Conservation (phyloP, 306 rosid genomes). For the Coriaria nepalensis region DNA sequence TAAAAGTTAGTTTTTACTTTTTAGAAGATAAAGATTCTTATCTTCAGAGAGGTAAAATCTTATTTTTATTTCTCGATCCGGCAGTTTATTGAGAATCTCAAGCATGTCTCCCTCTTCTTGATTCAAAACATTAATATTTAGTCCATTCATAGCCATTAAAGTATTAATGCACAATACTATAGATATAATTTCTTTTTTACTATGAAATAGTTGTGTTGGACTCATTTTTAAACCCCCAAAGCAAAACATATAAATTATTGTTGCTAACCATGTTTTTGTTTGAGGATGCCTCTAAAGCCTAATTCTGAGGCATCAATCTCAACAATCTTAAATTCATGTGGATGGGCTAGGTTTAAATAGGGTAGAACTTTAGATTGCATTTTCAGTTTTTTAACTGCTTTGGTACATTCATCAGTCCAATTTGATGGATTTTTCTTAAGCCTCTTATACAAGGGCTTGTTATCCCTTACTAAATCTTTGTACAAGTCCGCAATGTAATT, state of each 20-base stretch:
- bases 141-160: no score
- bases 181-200: neutral
- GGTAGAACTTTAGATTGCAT: neutral
- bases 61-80: no score
- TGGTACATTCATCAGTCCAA: neutral
- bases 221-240: neutral
- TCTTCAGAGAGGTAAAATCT: no score
- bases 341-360: neutral
- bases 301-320: neutral
- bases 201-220: neutral
- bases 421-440: neutral
- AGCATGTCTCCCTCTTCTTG: no score
- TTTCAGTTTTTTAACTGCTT: neutral
- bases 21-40: no score
- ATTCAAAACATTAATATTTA: no score
- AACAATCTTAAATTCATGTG: neutral
- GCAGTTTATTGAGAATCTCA: no score
- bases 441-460: no score
- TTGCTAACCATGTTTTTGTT: neutral
- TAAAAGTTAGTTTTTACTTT: no score
- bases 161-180: neutral
- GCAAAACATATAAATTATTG: neutral
- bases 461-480: no score
- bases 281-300: neutral
- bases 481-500: no score